Base-by-base conservation (phyloP, 306 rosid species). In the Oxytropis ochrocephala region DNA sequence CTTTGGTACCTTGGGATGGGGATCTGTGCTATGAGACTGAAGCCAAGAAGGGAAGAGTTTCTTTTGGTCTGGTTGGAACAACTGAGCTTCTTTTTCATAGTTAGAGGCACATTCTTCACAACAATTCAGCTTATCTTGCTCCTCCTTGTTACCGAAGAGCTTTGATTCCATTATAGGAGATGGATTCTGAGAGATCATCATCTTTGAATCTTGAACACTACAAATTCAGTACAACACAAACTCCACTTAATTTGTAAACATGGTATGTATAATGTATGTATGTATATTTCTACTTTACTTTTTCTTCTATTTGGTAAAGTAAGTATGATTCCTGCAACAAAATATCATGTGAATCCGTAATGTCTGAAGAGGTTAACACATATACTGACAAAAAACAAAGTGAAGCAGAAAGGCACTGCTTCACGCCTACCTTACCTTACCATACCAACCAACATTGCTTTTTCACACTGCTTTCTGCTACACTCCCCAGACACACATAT, bases 21-120 rank as follows among this genome's bases (percentile, higher is more conserved):
- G 33, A 77, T 86, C 79, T 2, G 87, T 65, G 70, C 73, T 82
- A 56, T 85, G 90, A 66, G 93, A 83, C 76, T 83, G 99, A 74
- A 95, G 93, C 99, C 99, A 95, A 55, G 91, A 74, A 70, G 97
- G 97, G 76, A 95, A 69, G 46, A 77, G 81, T 44, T 86, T 95
- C 41, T 85, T 88, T 59, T 87, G 89, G 72, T 76, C 76, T 54
- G 92, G 82, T 73, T 85, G 84, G 73, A 85, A 64, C 82, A 78
- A 54, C 8, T 85, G 87, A 72, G 88, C 87, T 76, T 91, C 99
- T 70, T 91, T 91, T 43, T 89, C 96, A 68, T 76, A 89, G 60
- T 78, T 79, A 64, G 91, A 81, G 63, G 84, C 75, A 84, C 97
- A 91, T 75, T 91, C 97, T 51, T 70, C 74, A 62, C 97, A 90